phyloP scores from a whole-genome alignment of 106 monocot genomes.

The Dendrobium catenatum region DNA sequence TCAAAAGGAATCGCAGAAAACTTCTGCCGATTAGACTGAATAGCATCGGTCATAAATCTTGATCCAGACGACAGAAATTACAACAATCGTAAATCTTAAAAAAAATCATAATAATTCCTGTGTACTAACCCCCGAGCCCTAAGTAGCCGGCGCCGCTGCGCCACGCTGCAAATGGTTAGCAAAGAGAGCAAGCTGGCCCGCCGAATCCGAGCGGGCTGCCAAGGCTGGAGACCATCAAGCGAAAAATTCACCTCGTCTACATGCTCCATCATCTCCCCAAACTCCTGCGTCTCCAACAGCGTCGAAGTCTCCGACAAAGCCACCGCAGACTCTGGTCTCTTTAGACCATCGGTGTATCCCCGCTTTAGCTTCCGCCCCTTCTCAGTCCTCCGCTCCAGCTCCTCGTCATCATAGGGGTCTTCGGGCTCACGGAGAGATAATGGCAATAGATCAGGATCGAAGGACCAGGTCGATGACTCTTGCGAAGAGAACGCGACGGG shows the following conservation, averaged over 20 bases:
- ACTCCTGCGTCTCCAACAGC: conserved; percentile 95
- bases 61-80: not conserved
- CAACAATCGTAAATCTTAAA: not conserved
- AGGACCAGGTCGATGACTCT: conserved; percentile 56
- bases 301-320: conserved; percentile 41
- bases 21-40: not conserved
- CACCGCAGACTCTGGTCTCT: not conserved
- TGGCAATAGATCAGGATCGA: conserved; percentile 31
- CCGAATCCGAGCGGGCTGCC: conserved; percentile 59
- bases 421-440: not conserved
- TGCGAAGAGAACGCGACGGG: conserved; percentile 52
- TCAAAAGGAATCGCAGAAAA: not conserved
- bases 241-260: conserved; percentile 93
- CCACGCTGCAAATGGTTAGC: conserved; percentile 44
- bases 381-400: not conserved
- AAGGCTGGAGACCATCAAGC: conserved; percentile 68
- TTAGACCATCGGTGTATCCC: not conserved
- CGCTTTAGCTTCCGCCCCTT: conserved; percentile 12
- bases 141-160: conserved; percentile 68
- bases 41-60: not conserved
- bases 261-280: conserved; percentile 99
- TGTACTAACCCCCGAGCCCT: conserved; percentile 74
- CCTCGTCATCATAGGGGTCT: conserved; percentile 2
- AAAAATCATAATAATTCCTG: not conserved
- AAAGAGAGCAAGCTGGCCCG: conserved; percentile 69